These are phyloP conservation scores for Saxophila tyrrhenica DNA, from an alignment of 495 filamentous ascomycete species.

Conservation along the genomic window DNA sequence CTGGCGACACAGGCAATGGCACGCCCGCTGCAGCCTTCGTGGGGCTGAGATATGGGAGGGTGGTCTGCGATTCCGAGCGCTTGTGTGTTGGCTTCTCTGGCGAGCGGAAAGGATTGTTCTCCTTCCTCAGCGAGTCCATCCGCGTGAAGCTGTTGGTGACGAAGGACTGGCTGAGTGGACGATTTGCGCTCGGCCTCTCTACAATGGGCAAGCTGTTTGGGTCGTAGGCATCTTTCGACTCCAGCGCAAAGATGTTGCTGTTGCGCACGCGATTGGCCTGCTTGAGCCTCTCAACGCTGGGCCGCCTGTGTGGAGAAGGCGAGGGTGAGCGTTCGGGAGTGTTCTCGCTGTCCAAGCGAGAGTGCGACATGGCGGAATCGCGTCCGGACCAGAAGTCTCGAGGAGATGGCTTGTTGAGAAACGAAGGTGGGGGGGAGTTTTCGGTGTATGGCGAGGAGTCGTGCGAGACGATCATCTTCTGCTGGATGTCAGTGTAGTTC, in stretches of 20 bases:
- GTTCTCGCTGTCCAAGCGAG: conserved; percentile 57
- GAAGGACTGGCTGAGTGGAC: conserved; percentile 42
- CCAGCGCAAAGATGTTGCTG: conserved; percentile 85
- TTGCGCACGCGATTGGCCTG: conserved; percentile 91
- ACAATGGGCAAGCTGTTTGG: conserved; percentile 61
- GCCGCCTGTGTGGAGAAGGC: conserved; percentile 57
- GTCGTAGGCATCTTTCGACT: conserved; percentile 82
- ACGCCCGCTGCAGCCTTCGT: conserved; percentile 11
- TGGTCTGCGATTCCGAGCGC: conserved; percentile 27
- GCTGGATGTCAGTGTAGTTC: not conserved
- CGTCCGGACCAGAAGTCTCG: conserved; percentile 66
- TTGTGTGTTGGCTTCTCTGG: conserved; percentile 25
- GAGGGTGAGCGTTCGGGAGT: conserved; percentile 38
- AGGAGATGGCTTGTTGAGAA: conserved; percentile 39
- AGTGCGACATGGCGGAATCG: conserved; percentile 34
- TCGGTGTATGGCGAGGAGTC: conserved; percentile 40
- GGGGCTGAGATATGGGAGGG: conserved; percentile 26
- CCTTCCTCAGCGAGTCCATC: conserved; percentile 22
- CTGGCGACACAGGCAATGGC: conserved; percentile 42
- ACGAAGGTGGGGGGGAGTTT: conserved; percentile 9
- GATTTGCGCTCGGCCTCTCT: conserved; percentile 48
- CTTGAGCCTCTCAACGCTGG: conserved; percentile 88
- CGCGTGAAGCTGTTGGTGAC: conserved; percentile 20
- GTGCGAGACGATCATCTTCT: conserved; percentile 46
- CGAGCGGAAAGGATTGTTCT: conserved; percentile 20